A percentile compares a stretch with the other conserved stretches of the same genome.
These are phyloP conservation scores for Calonectria hawksworthii DNA, from an alignment of 2,329 filamentous ascomycete genomes.

Conservation along the genomic window DNA sequence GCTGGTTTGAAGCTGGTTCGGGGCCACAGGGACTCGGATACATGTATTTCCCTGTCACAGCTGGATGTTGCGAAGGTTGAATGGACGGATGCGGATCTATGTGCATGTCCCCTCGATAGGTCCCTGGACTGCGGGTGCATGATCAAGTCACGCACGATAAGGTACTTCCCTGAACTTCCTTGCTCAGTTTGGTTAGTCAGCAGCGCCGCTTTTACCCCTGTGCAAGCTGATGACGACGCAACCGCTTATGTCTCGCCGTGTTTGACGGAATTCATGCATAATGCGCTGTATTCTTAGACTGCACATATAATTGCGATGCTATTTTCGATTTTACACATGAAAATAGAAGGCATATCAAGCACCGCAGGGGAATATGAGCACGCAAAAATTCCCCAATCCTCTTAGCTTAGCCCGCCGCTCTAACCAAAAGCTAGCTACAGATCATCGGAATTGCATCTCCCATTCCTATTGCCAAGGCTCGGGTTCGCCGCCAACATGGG, in stretches of 20 bases:
- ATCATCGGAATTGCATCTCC: not conserved
- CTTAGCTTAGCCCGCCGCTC: not conserved
- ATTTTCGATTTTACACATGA: not conserved
- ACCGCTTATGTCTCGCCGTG: not conserved
- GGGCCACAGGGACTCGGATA: not conserved
- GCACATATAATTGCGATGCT: not conserved
- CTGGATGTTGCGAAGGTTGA: not conserved
- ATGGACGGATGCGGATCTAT: not conserved
- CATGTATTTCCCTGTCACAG: not conserved
- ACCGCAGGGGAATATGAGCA: not conserved
- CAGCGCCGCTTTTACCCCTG: not conserved
- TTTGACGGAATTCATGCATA: not conserved
- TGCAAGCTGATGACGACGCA: not conserved
- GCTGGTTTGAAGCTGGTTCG: not conserved
- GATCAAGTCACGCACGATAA: constrained; percentile 22
- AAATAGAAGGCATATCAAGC: not conserved
- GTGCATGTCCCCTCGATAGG: constrained; percentile 6
- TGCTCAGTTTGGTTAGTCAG: not conserved
- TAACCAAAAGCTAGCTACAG: not conserved
- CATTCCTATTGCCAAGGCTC: not conserved
- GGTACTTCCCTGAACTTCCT: not conserved
- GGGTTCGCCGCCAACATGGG: not conserved
- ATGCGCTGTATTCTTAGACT: not conserved
- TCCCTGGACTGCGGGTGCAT: constrained; percentile 2
- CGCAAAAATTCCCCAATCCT: too few species aligned